phyloP scores from a whole-genome alignment of 352 stramenopile species.

The Detonula confervacea region DNA sequence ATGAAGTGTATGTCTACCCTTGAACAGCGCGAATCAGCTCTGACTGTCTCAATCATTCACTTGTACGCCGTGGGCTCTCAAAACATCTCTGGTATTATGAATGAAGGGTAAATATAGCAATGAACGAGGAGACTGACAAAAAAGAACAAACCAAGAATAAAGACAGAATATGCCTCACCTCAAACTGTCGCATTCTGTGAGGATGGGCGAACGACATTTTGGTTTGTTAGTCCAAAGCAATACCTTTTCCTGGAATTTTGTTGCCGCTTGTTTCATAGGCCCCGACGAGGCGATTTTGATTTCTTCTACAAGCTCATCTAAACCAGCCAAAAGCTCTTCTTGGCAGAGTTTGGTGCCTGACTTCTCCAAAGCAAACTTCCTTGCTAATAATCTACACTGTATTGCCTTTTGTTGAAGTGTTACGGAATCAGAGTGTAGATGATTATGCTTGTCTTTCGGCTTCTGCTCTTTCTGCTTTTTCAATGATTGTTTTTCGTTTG shows the following conservation, averaged over 20 bases:
- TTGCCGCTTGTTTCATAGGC: constrained; percentile 37
- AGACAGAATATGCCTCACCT: constrained; percentile 39
- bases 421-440: constrained; percentile 12
- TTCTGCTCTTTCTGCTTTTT: constrained; percentile 35
- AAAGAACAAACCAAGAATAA: neutral
- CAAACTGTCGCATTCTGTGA: constrained; percentile 61
- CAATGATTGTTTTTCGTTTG: constrained; percentile 45
- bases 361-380: constrained; percentile 59
- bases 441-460: constrained; percentile 3
- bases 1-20: no score
- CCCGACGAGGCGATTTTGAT: constrained; percentile 22
- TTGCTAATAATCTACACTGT: constrained; percentile 54
- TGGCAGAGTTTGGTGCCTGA: constrained; percentile 8
- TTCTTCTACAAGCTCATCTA: constrained; percentile 31
- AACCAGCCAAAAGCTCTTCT: constrained; percentile 15
- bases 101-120: neutral
- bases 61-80: constrained; percentile 61
- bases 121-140: neutral
- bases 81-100: constrained; percentile 48
- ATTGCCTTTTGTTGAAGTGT: constrained; percentile 54
- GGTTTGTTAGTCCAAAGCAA: constrained; percentile 35
- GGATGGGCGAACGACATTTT: constrained; percentile 26
- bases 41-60: no score
- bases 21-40: no score
- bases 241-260: constrained; percentile 50